phyloP scores from a whole-genome alignment of 2,329 filamentous ascomycete species.

The Phaeosphaeria sp. region DNA sequence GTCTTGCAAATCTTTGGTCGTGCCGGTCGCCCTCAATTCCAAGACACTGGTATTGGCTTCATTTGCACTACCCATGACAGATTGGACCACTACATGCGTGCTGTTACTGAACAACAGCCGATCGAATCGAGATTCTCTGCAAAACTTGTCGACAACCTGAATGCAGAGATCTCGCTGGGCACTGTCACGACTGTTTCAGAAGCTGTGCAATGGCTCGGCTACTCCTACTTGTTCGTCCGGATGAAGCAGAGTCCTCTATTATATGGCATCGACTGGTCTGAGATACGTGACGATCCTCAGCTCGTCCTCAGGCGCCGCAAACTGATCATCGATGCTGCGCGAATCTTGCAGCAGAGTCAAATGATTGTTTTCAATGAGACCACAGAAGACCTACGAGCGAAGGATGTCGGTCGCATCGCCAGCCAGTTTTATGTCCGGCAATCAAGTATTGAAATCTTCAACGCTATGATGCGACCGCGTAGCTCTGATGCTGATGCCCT shows the following conservation, averaged over 20 bases:
- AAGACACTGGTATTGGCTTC: conserved; percentile 96
- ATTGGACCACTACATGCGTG: conserved; percentile 85
- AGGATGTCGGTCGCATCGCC: conserved; percentile 94
- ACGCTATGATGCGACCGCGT: conserved; percentile 85
- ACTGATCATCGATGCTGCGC: conserved; percentile 86
- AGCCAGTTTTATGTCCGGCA: conserved; percentile 97
- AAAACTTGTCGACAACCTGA: conserved; percentile 94
- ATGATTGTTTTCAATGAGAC: conserved; percentile 99
- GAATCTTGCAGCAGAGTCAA: conserved; percentile 86
- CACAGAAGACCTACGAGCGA: conserved; percentile 90
- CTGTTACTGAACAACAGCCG: conserved; percentile 93
- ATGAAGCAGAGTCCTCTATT: conserved; percentile 91
- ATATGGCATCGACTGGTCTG: conserved; percentile 95
- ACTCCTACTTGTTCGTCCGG: conserved; percentile 95
- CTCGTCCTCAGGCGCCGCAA: conserved; percentile 85
- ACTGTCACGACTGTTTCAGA: conserved; percentile 95
- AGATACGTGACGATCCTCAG: conserved; percentile 85
- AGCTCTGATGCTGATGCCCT: conserved; percentile 91
- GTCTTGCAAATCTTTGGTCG: conserved; percentile 98
- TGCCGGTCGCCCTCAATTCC: conserved; percentile 95
- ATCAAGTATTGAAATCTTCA: conserved; percentile 94
- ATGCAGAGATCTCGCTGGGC: conserved; percentile 90
- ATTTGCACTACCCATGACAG: conserved; percentile 98
- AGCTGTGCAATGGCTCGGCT: conserved; percentile 96
- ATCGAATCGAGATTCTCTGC: conserved; percentile 97